A percentile compares a stretch with the other conserved stretches of the same genome.
These are phyloP conservation scores for Rosa persica DNA, from an alignment of 306 rosid species.

Conservation along the genomic window DNA sequence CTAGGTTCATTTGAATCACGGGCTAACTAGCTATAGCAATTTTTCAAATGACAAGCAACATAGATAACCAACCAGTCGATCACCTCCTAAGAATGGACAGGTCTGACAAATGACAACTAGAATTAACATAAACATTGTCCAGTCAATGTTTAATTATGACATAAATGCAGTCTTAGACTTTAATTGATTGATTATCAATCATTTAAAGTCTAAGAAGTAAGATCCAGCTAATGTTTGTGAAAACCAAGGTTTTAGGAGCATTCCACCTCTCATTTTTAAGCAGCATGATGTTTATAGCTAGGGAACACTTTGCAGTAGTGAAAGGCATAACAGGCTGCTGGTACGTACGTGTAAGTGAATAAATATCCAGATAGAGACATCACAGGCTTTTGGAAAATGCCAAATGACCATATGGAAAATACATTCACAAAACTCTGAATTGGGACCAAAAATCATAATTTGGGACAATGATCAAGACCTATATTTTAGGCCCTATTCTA, in stretches of 20 bases:
- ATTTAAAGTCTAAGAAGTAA: no score
- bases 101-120: background rate
- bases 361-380: background rate
- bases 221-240: background rate
- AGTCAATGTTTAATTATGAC: background rate
- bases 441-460: background rate
- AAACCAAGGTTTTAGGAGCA: background rate
- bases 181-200: background rate
- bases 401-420: background rate
- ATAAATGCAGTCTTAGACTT: background rate
- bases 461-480: background rate
- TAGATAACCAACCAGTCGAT: background rate
- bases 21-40: background rate
- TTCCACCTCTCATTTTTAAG: background rate
- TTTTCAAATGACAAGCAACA: background rate
- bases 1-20: background rate
- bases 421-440: background rate
- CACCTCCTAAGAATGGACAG: background rate
- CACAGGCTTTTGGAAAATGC: background rate
- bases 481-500: background rate
- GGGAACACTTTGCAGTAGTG: background rate
- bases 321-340: background rate
- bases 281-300: background rate
- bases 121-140: background rate
- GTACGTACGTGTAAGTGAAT: background rate